These are phyloP conservation scores for Trichoderma atroviride DNA, from an alignment of 2,329 filamentous ascomycete genomes.

Conservation along the genomic window DNA sequence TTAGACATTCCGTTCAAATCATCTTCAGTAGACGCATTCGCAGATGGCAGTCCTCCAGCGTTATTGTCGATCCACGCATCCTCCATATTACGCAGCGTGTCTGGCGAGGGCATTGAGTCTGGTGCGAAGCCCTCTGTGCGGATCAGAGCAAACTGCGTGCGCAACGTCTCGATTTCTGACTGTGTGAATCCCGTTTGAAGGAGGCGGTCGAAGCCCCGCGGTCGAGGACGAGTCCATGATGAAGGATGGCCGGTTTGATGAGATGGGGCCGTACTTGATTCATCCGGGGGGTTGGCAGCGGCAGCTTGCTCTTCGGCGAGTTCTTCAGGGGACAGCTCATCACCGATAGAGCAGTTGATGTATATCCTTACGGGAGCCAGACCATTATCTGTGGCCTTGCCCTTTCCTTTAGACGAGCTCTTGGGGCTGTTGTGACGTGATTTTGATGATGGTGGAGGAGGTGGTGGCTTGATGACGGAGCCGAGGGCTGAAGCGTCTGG, in stretches of 20 bases:
- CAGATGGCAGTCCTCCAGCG: slow-evolving; percentile 45
- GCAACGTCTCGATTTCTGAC: slow-evolving; percentile 79
- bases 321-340: slow-evolving; percentile 68
- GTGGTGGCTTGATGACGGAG: slow-evolving; percentile 65
- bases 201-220: slow-evolving; percentile 84
- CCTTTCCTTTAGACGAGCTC: slow-evolving; percentile 59
- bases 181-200: slow-evolving; percentile 78
- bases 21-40: slow-evolving; percentile 45
- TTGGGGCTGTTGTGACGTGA: slow-evolving; percentile 34
- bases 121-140: slow-evolving; percentile 81
- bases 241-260: slow-evolving; percentile 30
- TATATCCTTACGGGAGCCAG: slow-evolving; percentile 64
- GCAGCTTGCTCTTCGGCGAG: slow-evolving; percentile 66
- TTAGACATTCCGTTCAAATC: slow-evolving; percentile 54
- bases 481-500: slow-evolving; percentile 71
- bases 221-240: slow-evolving; percentile 39
- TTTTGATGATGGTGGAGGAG: slow-evolving; percentile 57
- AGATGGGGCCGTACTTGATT: slow-evolving; percentile 51
- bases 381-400: slow-evolving; percentile 41
- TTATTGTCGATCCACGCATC: slow-evolving; percentile 88
- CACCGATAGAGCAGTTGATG: slow-evolving; percentile 90
- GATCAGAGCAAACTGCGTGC: slow-evolving; percentile 86
- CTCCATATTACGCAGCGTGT: slow-evolving; percentile 76
- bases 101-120: slow-evolving; percentile 82
- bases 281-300: slow-evolving; percentile 42